Conservation (phyloP, 345 rosid genomes). For the Dipteronia sinensis region DNA sequence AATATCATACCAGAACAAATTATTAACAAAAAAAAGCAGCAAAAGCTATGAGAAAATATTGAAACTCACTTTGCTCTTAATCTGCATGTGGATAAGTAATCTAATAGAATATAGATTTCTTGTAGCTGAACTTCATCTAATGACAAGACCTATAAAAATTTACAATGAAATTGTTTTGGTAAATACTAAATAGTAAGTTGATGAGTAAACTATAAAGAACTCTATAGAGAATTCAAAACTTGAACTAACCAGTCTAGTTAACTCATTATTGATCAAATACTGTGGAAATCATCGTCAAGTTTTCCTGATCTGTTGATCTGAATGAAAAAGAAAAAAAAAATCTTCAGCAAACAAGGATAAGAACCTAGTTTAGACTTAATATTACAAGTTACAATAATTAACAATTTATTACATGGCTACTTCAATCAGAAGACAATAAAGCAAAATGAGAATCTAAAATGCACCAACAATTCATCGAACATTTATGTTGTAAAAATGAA, state of each 20-base stretch:
- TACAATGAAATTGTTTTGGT: slow-evolving; percentile 5
- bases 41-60: slow-evolving; percentile 6
- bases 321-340: slow-evolving; percentile 17
- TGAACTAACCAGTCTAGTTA: slow-evolving; percentile 68
- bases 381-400: not conserved
- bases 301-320: slow-evolving; percentile 81
- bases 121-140: slow-evolving; percentile 77
- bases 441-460: not conserved
- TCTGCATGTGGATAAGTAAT: slow-evolving; percentile 65
- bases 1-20: not conserved
- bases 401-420: not conserved
- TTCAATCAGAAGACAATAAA: not conserved
- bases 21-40: slow-evolving; percentile 5
- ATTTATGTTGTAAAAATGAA: not conserved
- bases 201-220: not conserved
- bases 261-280: slow-evolving; percentile 67
- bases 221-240: not conserved
- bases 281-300: slow-evolving; percentile 72
- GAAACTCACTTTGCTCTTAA: slow-evolving; percentile 79
- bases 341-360: not conserved
- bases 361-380: not conserved
- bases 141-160: slow-evolving; percentile 49
- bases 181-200: slow-evolving; percentile 4
- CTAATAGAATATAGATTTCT: slow-evolving; percentile 64
- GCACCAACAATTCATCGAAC: not conserved